phyloP scores from a whole-genome alignment of 2,329 filamentous ascomycete genomes.

The Nemania sp. region DNA sequence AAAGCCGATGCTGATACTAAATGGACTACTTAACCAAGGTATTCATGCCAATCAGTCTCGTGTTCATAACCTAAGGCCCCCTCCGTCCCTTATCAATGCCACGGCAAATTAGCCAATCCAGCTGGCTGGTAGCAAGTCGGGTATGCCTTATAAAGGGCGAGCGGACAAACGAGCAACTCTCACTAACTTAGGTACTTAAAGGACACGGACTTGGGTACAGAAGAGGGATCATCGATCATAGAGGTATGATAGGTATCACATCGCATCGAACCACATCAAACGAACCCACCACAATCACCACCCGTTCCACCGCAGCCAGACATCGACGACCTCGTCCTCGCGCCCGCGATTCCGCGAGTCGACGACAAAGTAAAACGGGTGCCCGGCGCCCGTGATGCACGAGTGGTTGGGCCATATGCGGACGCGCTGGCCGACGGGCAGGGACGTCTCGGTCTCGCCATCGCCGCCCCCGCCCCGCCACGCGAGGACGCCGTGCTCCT shows the following conservation, averaged over 20 bases:
- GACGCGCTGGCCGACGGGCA: constrained; percentile 68
- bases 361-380: constrained; percentile 74
- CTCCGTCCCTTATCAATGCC: too few species aligned
- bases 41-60: background rate
- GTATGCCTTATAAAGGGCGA: too few species aligned
- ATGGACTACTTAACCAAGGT: background rate
- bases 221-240: background rate
- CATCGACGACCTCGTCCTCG: constrained; percentile 69
- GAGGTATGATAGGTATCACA: background rate
- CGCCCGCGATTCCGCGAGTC: constrained; percentile 61
- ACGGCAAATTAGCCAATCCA: too few species aligned
- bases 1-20: background rate
- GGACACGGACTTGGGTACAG: too few species aligned
- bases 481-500: constrained; percentile 76
- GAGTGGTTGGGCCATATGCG: constrained; percentile 81
- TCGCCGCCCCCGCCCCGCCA: constrained; percentile 52
- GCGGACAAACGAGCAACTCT: too few species aligned
- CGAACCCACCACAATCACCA: constrained; percentile 61
- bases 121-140: too few species aligned
- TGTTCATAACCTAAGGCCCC: background rate
- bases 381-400: constrained; percentile 74
- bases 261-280: too few species aligned
- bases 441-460: constrained; percentile 47
- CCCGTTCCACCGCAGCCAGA: constrained; percentile 73
- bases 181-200: too few species aligned